Evolutionary conservation across 257 asterid genomes (phyloP), one percentile per base, ranked within the genome.

Genomic region (Ophiorrhiza pumila): DNA sequence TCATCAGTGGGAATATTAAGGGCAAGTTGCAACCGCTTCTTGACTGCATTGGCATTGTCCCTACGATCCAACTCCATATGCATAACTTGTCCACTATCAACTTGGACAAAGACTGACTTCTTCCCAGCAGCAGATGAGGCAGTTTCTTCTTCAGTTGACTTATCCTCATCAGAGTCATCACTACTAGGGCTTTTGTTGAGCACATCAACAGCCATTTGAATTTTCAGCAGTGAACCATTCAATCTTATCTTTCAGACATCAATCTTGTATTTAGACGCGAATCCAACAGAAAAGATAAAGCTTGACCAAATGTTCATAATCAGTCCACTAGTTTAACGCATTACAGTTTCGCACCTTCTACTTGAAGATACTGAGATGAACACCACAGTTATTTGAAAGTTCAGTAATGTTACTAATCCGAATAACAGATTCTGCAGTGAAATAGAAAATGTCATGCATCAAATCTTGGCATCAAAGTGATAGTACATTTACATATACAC

Each of bases 41-140:
- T 94, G 80, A 94, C 96, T n/a, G 97, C 90, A 71, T 94, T 93
- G 1, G 86, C 97, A 74, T 83, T 94, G 84, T 94, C 98, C 35
- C 75, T 87, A 73, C 96, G 80, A 77, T 94, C 91, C 84, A 91
- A 79, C 72, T 91, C 98, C 97, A 94, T 87, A 22, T 97, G 97
- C 75, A 91, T 78, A 43, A 91, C 98, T 61, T 92, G 86, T n/a
- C 98, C 98, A 1, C 87, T 81, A 74, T 91, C 97, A 0, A 96
- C 91, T 81, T 91, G 97, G 25, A 91, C 97, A 80, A 94, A 94
- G 66, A 91, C 97, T 2, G 93, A 95, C 72, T 96, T 86, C 77
- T 84, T 77, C 64, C 91, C 89, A 13, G 65, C 42, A 29, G 65
- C 65, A 27, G 43, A 5, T 15, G 35, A 32, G 2, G 88, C 65